These are phyloP conservation scores for Diaporthe sp. DNA, from an alignment of 2,329 filamentous ascomycete species.

Conservation along the genomic window DNA sequence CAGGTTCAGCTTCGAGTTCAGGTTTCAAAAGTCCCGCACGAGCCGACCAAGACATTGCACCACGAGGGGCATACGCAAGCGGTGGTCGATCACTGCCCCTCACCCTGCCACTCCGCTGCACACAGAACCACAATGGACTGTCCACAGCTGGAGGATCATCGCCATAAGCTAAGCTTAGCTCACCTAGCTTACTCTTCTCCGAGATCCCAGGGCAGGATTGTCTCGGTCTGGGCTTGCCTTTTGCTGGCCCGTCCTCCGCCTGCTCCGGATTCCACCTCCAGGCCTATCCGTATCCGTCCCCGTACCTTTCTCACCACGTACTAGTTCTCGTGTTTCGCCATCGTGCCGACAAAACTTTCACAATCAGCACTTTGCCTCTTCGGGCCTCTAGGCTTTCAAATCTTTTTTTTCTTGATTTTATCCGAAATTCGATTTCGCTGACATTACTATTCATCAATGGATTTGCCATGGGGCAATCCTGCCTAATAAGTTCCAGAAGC, in stretches of 20 bases:
- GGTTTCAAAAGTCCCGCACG: not conserved
- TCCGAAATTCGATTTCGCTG: constrained; percentile 9
- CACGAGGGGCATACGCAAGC: constrained; percentile 36
- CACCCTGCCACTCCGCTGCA: not conserved
- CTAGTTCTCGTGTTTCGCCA: constrained; percentile 18
- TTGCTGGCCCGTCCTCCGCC: not conserved
- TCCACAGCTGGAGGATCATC: not conserved
- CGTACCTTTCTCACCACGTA: constrained; percentile 16
- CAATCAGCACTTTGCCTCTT: constrained; percentile 29
- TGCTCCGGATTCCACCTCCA: not conserved
- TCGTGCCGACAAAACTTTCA: constrained; percentile 11
- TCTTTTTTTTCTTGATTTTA: not conserved
- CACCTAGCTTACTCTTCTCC: constrained; percentile 1
- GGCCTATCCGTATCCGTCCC: constrained; percentile 3
- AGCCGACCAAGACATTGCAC: constrained; percentile 3
- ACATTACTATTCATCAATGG: not conserved
- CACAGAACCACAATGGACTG: not conserved
- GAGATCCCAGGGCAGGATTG: not conserved
- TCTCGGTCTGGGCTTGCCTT: constrained; percentile 7
- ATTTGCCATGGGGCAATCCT: not conserved
- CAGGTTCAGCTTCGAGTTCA: not conserved
- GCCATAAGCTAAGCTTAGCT: constrained; percentile 29
- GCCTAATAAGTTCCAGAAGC: not conserved
- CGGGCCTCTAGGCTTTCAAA: not conserved
- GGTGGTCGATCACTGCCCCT: constrained; percentile 10